Percentiles rank a stretch among this genome's conserved stretches.
Evolutionary conservation across 192 early-diverging fungal genomes (phyloP).

Genomic region (Coemansia sp.): DNA sequence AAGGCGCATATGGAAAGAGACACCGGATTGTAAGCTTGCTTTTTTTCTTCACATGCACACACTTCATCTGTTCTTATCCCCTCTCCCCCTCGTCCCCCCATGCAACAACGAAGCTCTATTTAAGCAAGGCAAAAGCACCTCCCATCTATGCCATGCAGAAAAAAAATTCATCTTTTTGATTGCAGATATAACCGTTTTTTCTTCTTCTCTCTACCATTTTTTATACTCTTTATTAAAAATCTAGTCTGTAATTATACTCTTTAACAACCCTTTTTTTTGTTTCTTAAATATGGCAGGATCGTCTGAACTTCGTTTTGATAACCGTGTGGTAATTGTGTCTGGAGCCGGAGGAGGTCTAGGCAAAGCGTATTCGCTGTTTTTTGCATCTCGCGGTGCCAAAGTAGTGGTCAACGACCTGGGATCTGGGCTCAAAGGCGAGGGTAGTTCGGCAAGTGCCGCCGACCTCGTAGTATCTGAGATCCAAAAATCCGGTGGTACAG

Average conservation of each 20-base stretch:
- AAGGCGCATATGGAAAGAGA: too few relatives aligned
- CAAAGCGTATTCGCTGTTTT: constrained; percentile 89
- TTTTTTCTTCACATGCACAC: too few relatives aligned
- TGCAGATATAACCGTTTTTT: too few relatives aligned
- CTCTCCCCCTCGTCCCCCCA: too few relatives aligned
- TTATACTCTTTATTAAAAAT: not conserved
- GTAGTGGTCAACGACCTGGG: constrained; percentile 98
- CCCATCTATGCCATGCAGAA: too few relatives aligned
- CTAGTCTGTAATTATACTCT: constrained; percentile 4
- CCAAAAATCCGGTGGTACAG: constrained; percentile 79
- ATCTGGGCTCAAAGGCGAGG: constrained; percentile 72
- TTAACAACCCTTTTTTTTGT: not conserved
- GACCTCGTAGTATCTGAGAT: constrained; percentile 97
- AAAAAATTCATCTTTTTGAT: too few relatives aligned
- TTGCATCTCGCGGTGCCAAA: constrained; percentile 84
- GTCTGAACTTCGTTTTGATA: constrained; percentile 66
- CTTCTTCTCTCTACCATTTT: not conserved
- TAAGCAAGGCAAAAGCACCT: too few relatives aligned
- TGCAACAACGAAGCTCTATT: too few relatives aligned
- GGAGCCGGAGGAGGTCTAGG: constrained; percentile 93
- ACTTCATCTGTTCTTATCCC: too few relatives aligned
- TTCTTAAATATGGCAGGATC: not conserved
- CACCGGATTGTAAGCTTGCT: too few relatives aligned
- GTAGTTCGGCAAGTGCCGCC: constrained; percentile 73
- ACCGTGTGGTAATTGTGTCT: constrained; percentile 90